Evolutionary conservation across 176 grass and related monocot species (phyloP), one percentile per base, ranked within the genome.

Genomic region (Elymus sibiricus): DNA sequence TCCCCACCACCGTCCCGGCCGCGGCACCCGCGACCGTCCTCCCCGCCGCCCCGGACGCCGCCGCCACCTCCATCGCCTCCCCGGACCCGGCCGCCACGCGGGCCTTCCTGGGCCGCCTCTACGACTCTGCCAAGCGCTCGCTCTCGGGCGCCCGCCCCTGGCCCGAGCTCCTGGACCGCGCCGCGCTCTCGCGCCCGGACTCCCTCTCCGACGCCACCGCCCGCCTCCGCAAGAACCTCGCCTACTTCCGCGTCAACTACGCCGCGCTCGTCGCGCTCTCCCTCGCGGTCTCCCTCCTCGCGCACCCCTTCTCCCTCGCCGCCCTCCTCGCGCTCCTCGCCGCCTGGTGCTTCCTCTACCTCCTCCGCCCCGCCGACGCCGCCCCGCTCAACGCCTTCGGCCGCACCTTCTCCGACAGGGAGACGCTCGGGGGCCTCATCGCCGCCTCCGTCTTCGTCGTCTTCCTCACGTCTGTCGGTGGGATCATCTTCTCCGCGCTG

Each of bases 201-300:
- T 76, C 74, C 74, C 74, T 76, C 74, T 76, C 28, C 46, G 74
- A 76, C 27, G 74, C 74, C 74, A 76, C 74, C 27, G 27, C 74
- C 5, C 74, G 74, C 46, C 74, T 76, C 46, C 74, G 74, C 46
- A 55, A 55, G 46, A 99, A 99, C 82, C 77, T 96, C 35, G 79
- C 74, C 58, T 99, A 99, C 82, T 99, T 99, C 86, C 94, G 97
- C 81, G 88, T 99, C 82, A 96, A 99, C 92, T 99, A 99, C 88
- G 88, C 94, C 79, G 87, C 97, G 49, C 27, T 76, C 46, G 46
- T 76, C 46, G 74, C 74, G 9, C 46, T 76, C 74, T 76, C 74
- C 46, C 73, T 76, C 26, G 73, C 73, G 8, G 44, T 53, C 1
- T 26, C 73, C 8, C 73, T 76, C 46, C 73, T 76, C 73, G 73